phyloP scores from a whole-genome alignment of 2,329 filamentous ascomycete genomes.

The Alternaria sp. region DNA sequence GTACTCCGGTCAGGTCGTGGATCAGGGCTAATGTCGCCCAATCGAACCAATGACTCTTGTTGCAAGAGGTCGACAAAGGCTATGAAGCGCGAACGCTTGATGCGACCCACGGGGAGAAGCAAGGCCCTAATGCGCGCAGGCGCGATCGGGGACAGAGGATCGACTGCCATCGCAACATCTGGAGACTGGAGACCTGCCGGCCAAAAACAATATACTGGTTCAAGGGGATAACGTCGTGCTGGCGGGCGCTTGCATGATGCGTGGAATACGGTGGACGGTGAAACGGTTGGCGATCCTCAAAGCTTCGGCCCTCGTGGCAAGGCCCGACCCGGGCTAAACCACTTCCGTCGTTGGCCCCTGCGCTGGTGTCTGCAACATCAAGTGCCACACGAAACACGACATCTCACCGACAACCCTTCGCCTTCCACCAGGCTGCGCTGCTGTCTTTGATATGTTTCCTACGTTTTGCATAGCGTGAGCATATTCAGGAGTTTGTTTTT shows the following conservation, averaged over 20 bases:
- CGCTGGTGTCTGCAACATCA: slow-evolving; percentile 16
- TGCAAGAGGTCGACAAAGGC: slow-evolving; percentile 81
- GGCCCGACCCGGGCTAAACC: slow-evolving; percentile 22
- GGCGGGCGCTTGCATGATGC: slow-evolving; percentile 31
- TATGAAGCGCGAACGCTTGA: slow-evolving; percentile 82
- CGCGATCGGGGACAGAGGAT: slow-evolving; percentile 84
- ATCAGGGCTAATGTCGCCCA: slow-evolving; percentile 88
- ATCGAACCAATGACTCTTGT: slow-evolving; percentile 79
- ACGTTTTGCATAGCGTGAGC: slow-evolving; percentile 42
- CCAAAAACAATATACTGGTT: slow-evolving; percentile 24
- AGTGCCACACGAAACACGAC: slow-evolving; percentile 14
- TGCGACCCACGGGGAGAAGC: slow-evolving; percentile 84
- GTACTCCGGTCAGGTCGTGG: slow-evolving; percentile 85
- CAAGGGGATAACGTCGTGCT: slow-evolving; percentile 14
- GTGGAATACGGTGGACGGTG: slow-evolving; percentile 33
- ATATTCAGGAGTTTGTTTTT: slow-evolving; percentile 31
- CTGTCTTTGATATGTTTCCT: slow-evolving; percentile 17
- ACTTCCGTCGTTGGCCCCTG: slow-evolving; percentile 17
- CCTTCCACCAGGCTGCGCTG: slow-evolving; percentile 7
- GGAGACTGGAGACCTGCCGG: slow-evolving; percentile 33
- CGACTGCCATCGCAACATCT: slow-evolving; percentile 79
- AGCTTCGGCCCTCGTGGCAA: slow-evolving; percentile 36
- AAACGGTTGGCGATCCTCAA: slow-evolving; percentile 25
- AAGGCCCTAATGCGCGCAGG: slow-evolving; percentile 90
- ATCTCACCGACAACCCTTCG: slow-evolving; percentile 15